Base-by-base conservation (phyloP, 2,329 filamentous ascomycete species). In the Blastomyces percursus region DNA sequence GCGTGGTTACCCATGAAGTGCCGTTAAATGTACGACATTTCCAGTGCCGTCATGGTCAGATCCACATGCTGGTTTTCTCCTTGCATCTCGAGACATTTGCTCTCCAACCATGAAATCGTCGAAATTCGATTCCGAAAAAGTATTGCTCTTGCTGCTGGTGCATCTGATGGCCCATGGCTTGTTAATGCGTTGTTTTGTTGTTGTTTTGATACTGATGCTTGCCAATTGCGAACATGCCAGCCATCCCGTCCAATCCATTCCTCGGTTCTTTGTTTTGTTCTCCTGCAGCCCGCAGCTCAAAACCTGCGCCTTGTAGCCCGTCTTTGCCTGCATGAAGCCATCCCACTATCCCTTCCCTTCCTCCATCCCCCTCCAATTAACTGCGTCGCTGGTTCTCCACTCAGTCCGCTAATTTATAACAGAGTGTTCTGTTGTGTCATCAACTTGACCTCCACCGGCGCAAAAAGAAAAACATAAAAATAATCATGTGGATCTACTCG, bases 221-320 rank as follows among this genome's bases (percentile, higher is more conserved):
- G 38, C 30, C 40, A 16, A 48, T 59, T 59, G 56, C 56, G 35
- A 38, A 32, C 40, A 59, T 59, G 32, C 24, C 56, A 51, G 32
- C 24, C 56, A 51, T 60, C 50, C 50, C 35, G 50, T 61, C 60
- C 60, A 61, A 54, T 46, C 60, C 50, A 12, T 55, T 27, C 27
- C 60, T 61, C 60, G 50, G 60, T 50, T 61, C 60, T 61, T 61
- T 61, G 60, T 61, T 52, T 51, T 60, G 59, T 42, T 55, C 60
- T 61, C 60, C 60, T 61, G 60, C 60, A 61, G 50, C 60, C 19
- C 46, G 60, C 60, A 61, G 60, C 46, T 60, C 42, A 35, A 50
- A 54, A 42, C 30, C 38, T 30, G 51, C 48, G 21, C 21, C 38
- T 42, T 54, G 32, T 54, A 5, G 32, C 32, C 40, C 50, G 32